Evolutionary conservation across 176 grass and related monocot species (phyloP), one percentile per base, ranked within the genome.

Genomic region (Triticum monococcum): DNA sequence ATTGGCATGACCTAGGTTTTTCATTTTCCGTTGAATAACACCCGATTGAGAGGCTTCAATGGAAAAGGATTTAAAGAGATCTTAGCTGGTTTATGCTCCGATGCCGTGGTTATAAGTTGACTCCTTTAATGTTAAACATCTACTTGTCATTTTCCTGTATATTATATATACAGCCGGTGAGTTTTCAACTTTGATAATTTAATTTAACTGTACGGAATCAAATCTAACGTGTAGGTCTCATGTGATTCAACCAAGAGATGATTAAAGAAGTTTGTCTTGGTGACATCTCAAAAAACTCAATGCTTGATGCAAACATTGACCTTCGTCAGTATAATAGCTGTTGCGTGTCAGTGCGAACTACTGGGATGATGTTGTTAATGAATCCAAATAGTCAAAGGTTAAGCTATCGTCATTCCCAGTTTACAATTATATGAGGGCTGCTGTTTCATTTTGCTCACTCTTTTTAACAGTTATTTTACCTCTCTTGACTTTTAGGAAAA

Each of bases 291-390:
- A 18, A 79, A n/a, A 88, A 78, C 75, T 86, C 68, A 88, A 72
- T 75, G 77, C 57, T 57, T 90, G 89, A 92, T 90, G 79, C 71
- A 86, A 85, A 80, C 86, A 92, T 89, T 97, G 88, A 92, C 89
- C 60, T 89, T 65, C 50, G 3, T 70, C 50, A 84, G 43, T 89
- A 88, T 84, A 75, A 36, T 91, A 93, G 41, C 30, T 64, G 52
- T 88, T 60, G 50, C 45, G 78, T 89, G 66, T 31, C 33, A 79
- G 65, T 87, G 14, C 32, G 72, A 85, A 79, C 84, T 80, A 83
- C 75, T 72, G 67, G 16, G 5, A 20, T 59, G 32, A 67, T 84
- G 71, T 78, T 78, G 46, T 48, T 73, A 82, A 63, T 36, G 61
- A 82, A 70, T 76, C n/a, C 7, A 57, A 57, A 54, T 59, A 6